Evolutionary conservation across 345 rosid species (phyloP).

Genomic region (Hibiscus tridactylites): DNA sequence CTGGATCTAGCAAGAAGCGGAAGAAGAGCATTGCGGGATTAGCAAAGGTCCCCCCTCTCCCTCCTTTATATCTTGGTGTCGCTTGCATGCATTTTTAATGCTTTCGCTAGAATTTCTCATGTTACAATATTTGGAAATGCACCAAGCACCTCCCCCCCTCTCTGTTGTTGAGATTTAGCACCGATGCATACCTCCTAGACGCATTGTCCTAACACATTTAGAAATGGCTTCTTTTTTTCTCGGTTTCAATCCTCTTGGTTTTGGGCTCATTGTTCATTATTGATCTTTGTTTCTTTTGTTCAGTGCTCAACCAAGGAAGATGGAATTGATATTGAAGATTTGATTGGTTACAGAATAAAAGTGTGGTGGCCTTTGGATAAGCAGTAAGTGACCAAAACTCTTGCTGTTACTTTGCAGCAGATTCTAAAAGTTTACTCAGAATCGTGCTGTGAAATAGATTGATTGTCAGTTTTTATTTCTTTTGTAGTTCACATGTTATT

Average conservation of each 20-base stretch:
- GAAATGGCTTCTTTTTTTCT: neutral
- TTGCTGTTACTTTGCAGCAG: neutral
- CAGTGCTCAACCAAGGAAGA: conserved; percentile 62
- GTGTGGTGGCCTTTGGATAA: conserved; percentile 99
- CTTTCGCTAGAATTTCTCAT: neutral
- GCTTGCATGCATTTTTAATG: neutral
- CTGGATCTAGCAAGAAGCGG: conserved; percentile 56
- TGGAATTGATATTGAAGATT: conserved; percentile 49
- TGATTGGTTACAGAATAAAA: conserved; percentile 77
- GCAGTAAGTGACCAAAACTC: conserved; percentile 43
- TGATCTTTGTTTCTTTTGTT: conserved; percentile 19
- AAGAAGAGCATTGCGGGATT: conserved; percentile 68
- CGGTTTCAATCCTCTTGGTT: neutral
- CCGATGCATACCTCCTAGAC: neutral
- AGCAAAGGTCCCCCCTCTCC: conserved; percentile 45
- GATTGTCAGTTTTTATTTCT: neutral
- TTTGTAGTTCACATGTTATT: neutral
- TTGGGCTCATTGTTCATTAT: conserved; percentile 5
- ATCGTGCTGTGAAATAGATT: neutral
- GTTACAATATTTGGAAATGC: neutral
- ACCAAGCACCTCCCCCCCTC: neutral
- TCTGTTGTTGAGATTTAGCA: neutral
- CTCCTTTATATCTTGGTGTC: neutral
- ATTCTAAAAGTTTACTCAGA: neutral
- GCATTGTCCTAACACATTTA: neutral